A percentile compares a stretch with the other conserved stretches of the same genome.
Evolutionary conservation across 1,284 basidiomycete genomes (phyloP).

Genomic region (Waitea zeae): DNA sequence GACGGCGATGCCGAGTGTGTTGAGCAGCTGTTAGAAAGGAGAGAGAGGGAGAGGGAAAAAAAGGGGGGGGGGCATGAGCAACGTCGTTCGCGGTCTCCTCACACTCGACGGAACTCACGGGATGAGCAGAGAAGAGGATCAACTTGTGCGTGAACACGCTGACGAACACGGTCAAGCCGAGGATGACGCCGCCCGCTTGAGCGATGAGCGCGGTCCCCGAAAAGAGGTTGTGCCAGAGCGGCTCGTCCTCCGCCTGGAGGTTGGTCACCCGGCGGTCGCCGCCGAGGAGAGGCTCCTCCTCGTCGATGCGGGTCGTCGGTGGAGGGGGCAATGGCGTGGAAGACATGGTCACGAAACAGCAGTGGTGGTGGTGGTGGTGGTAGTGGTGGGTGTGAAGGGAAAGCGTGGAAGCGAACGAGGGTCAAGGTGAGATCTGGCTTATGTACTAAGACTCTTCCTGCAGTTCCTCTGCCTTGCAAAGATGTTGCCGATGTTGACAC

Average conservation of each 20-base stretch:
- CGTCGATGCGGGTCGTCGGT: background rate
- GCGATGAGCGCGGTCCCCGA: background rate
- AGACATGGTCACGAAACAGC: too few relatives aligned
- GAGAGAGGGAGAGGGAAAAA: too few relatives aligned
- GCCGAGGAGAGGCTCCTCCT: background rate
- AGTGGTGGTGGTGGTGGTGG: too few relatives aligned
- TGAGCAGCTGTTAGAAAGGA: too few relatives aligned
- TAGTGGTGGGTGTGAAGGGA: too few relatives aligned
- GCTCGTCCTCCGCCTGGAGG: background rate
- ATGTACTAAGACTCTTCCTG: too few relatives aligned
- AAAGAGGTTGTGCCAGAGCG: background rate
- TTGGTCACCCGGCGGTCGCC: background rate
- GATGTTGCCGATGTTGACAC: too few relatives aligned
- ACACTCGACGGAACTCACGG: background rate
- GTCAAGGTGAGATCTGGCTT: too few relatives aligned
- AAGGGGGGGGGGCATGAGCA: too few relatives aligned
- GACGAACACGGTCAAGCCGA: background rate
- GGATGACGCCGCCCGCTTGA: background rate
- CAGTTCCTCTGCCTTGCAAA: too few relatives aligned
- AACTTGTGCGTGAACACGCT: background rate
- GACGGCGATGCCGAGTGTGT: background rate
- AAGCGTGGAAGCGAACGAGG: too few relatives aligned
- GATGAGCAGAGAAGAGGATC: background rate
- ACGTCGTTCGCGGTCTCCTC: too few relatives aligned
- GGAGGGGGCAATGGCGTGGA: background rate